Base-by-base conservation (phyloP, 2,329 filamentous ascomycete genomes). In the Biscogniauxia mediterranea region DNA sequence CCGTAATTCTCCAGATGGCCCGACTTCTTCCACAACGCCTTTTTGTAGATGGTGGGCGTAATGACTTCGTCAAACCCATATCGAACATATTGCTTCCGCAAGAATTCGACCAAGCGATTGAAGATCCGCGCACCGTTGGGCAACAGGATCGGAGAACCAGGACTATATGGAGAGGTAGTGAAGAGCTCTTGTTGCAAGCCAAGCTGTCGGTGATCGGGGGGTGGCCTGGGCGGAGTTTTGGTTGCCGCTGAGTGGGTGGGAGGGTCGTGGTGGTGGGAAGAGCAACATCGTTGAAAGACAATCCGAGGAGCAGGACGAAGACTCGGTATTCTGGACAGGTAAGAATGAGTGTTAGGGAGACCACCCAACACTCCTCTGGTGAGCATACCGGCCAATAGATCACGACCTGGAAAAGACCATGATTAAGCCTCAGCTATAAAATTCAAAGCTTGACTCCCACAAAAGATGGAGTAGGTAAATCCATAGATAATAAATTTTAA, bases 51-150 rank as follows among this genome's bases (percentile, higher is more conserved):
- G 55, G 88, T 95, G 1, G 93, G 92, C 7, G 92, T 95, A 68
- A 96, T 88, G 66, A 96, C 92, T 74, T 96, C 92, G 67, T 93
- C 84, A 73, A 94, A 96, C 62, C 92, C 92, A 76, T 94, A 95
- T 65, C 88, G 85, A 25, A 89, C 85, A 71, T 96, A 96, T 73
- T 96, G 92, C 61, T 88, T 88, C 65, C 92, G 89, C 59, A 96
- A 82, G 72, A 95, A 96, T 52, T 89, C 83, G 62, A 92, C 86
- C 21, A 96, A 85, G 58, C 91, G 89, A 73, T 95, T 93, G 79
- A 96, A 93, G 68, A 96, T 85, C 60, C 88, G 87, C 0, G 92
- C 84, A 66, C 93, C 93, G 72, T 92, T 89, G 21, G 92, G 92
- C 5, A 93, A 83, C 70, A 96, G 92, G 11, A 96, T 87, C 2